Base-by-base conservation (phyloP, 2,329 filamentous ascomycete species). In the Emmonsia crescens region DNA sequence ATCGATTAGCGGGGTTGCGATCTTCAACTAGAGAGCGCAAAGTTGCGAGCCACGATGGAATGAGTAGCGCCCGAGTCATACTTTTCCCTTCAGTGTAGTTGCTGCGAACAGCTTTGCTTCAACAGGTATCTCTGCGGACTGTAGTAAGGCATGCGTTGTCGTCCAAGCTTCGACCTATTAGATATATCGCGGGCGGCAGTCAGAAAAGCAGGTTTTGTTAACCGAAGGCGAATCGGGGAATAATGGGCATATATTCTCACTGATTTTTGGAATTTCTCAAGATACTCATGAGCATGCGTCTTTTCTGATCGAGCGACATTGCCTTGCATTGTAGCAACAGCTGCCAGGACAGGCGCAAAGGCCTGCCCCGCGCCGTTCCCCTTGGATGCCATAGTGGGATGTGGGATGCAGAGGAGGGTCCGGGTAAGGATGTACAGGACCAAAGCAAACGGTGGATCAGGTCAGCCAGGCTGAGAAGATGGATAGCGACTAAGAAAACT, bases 201-300 rank as follows among this genome's bases (percentile, higher is more conserved):
- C 66, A 68, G 66, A 62, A n/a, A 33, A 64, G 62, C 60, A 58
- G 62, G 62, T 27, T n/a, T n/a, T 16, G 14, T 60, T 51, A 52
- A 55, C 38, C 27, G 27, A 60, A 21, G 5, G 49, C 9, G 19
- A 33, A 33, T 10, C 16, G 14, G 31, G 40, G 51, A 48, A 55
- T 27, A 33, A 40, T 3, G 49, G 31, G n/a, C n/a, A n/a, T n/a
- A n/a, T 55, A 60, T 62, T 57, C 88, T 68, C 77, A 96, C 93
- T 75, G 94, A 97, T 85, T 99, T 99, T 83, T 99, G 94, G 77
- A 97, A 99, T 69, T 85, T 87, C 77, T 96, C 89, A 64, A 99
- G 82, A 74, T 88, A 99, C 73, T 93, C 86, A 73, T 96, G 92
- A 63, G 91, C 92, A 75, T 91, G 88, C 74, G 88, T 87, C 80